These are phyloP conservation scores for Knoxia roxburghii DNA, from an alignment of 257 asterid genomes.

Conservation along the genomic window DNA sequence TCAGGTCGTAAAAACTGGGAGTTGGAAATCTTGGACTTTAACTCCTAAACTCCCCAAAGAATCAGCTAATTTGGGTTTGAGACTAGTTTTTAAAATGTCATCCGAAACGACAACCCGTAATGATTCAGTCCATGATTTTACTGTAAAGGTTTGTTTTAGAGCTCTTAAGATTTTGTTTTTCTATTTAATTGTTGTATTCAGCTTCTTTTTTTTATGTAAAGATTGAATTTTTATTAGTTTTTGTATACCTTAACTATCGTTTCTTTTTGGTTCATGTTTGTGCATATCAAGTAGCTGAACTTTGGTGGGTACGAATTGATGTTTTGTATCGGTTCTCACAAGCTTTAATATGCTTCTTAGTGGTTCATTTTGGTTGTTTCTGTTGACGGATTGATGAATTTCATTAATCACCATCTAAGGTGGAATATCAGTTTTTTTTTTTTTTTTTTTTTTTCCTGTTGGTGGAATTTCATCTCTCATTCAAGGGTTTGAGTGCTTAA, in stretches of 20 bases:
- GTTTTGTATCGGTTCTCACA: background rate
- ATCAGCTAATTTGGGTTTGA: slow-evolving; percentile 7
- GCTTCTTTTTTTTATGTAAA: background rate
- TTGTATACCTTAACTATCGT: background rate
- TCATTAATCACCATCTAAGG: background rate
- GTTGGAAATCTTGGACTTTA: slow-evolving; percentile 9
- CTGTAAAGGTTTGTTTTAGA: slow-evolving; percentile 56
- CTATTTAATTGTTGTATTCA: too few species aligned
- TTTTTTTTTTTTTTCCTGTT: too few species aligned
- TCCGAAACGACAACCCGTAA: slow-evolving; percentile 51
- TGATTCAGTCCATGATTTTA: slow-evolving; percentile 80
- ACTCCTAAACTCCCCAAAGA: slow-evolving; percentile 8
- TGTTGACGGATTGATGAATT: background rate
- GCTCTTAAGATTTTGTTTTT: background rate
- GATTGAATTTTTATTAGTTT: background rate
- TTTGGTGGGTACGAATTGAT: background rate
- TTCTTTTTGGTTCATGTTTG: background rate
- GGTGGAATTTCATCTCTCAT: background rate
- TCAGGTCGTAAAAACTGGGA: slow-evolving; percentile 8
- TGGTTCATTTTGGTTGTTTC: background rate
- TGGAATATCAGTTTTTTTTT: background rate
- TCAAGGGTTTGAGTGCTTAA: too few species aligned
- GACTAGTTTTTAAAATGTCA: slow-evolving; percentile 43
- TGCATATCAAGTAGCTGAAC: background rate
- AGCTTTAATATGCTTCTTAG: background rate